These are phyloP conservation scores for Leccinum longicurvipes DNA, from an alignment of 768 basidiomycete genomes.

Conservation along the genomic window DNA sequence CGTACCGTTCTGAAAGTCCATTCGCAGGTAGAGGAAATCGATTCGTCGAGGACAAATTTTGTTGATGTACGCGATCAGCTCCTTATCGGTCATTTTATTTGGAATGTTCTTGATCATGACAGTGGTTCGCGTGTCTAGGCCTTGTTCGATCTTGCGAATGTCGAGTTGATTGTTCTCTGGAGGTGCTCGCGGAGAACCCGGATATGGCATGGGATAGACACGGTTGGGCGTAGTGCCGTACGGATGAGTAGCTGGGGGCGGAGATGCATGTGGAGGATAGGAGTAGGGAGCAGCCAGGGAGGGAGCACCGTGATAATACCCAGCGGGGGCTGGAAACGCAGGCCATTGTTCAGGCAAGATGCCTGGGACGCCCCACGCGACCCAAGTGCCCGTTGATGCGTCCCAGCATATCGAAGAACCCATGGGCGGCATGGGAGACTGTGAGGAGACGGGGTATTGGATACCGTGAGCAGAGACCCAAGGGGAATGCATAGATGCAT, in stretches of 20 bases:
- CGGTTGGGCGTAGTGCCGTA: slow-evolving; percentile 19
- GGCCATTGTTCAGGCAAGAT: slow-evolving; percentile 30
- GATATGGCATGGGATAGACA: slow-evolving; percentile 20
- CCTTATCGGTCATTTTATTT: slow-evolving; percentile 83
- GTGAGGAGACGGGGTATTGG: slow-evolving; percentile 29
- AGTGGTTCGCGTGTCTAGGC: slow-evolving; percentile 76
- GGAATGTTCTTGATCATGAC: slow-evolving; percentile 93
- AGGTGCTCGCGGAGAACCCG: slow-evolving; percentile 26
- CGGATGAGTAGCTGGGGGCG: slow-evolving; percentile 19
- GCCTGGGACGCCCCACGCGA: slow-evolving; percentile 28
- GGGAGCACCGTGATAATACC: slow-evolving; percentile 26
- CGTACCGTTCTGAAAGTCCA: slow-evolving; percentile 81
- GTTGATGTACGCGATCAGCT: slow-evolving; percentile 63
- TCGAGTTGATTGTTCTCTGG: slow-evolving; percentile 59
- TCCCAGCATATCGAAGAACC: slow-evolving; percentile 31
- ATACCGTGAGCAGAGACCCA: slow-evolving; percentile 28
- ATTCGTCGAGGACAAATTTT: slow-evolving; percentile 72
- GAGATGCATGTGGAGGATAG: slow-evolving; percentile 26
- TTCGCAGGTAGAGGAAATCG: slow-evolving; percentile 85
- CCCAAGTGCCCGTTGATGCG: slow-evolving; percentile 26
- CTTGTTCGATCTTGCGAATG: slow-evolving; percentile 68
- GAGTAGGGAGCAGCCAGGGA: slow-evolving; percentile 25
- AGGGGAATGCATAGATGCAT: slow-evolving; percentile 21
- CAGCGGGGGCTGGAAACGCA: slow-evolving; percentile 23
- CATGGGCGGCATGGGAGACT: slow-evolving; percentile 27